phyloP scores from a whole-genome alignment of 352 stramenopile genomes.

The Globisporangium emineosum region DNA sequence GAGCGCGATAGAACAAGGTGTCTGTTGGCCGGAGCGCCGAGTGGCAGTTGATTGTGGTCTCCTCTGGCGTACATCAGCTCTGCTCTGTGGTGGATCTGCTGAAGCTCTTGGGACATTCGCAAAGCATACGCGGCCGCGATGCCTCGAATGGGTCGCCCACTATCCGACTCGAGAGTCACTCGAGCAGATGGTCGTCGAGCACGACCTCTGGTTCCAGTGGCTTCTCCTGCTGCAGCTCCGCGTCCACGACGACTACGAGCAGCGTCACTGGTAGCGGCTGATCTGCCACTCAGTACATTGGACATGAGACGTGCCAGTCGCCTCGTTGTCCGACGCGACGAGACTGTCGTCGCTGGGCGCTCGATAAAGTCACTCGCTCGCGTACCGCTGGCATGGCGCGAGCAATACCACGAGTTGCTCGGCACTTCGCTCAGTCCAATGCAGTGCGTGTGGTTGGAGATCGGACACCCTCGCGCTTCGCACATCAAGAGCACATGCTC shows the following conservation, averaged over 20 bases:
- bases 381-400: constrained; percentile 31
- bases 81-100: constrained; percentile 62
- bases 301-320: constrained; percentile 75
- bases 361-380: constrained; percentile 56
- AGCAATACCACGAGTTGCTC: constrained; percentile 69
- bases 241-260: constrained; percentile 9
- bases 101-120: constrained; percentile 76
- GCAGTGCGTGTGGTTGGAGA: constrained; percentile 75
- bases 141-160: constrained; percentile 47
- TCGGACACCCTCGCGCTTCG: constrained; percentile 56
- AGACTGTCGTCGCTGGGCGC: constrained; percentile 55
- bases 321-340: constrained; percentile 52
- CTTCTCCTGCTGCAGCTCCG: constrained; percentile 5
- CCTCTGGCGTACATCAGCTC: constrained; percentile 74
- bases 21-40: constrained; percentile 23
- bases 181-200: constrained; percentile 7
- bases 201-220: background rate
- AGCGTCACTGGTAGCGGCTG: background rate
- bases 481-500: constrained; percentile 82
- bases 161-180: constrained; percentile 29
- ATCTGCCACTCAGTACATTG: constrained; percentile 42
- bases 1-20: constrained; percentile 25
- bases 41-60: constrained; percentile 40
- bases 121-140: constrained; percentile 64
- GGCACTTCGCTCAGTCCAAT: constrained; percentile 58